A percentile compares a stretch with the other conserved stretches of the same genome.
Evolutionary conservation across 1,284 basidiomycete species (phyloP).

Genomic region (Cutaneotrichosporon sp.): DNA sequence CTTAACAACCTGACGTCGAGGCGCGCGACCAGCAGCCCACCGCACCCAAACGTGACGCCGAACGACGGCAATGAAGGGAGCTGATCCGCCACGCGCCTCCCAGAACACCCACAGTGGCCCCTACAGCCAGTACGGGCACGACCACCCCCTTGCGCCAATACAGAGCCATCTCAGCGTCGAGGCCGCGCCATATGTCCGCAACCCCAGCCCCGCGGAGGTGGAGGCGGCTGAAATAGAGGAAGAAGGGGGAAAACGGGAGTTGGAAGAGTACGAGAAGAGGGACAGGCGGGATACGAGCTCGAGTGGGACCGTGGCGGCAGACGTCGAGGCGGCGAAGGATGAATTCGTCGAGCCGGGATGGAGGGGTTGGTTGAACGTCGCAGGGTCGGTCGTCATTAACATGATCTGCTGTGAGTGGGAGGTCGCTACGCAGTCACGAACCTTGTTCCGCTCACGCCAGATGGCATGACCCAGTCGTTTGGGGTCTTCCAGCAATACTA

Average conservation of each 20-base stretch:
- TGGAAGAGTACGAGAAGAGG: too few relatives aligned
- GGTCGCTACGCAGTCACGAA: too few relatives aligned
- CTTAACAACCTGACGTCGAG: too few relatives aligned
- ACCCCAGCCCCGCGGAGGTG: background rate
- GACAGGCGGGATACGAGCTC: background rate
- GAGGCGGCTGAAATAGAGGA: background rate
- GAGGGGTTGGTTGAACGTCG: conserved; percentile 9
- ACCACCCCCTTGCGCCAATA: background rate
- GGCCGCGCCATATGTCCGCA: background rate
- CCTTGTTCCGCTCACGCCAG: conserved; percentile 23
- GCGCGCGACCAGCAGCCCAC: too few relatives aligned
- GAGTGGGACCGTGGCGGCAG: background rate
- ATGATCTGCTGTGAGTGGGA: conserved; percentile 33
- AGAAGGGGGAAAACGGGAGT: background rate
- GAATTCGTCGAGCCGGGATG: conserved; percentile 10
- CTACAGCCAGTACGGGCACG: background rate
- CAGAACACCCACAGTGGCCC: too few relatives aligned
- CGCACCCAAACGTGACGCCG: background rate
- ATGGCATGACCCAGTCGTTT: conserved; percentile 39
- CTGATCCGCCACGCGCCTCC: background rate
- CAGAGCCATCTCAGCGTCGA: background rate
- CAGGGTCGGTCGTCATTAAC: conserved; percentile 25
- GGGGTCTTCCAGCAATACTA: conserved; percentile 39
- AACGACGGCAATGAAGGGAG: background rate
- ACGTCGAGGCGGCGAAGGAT: background rate